phyloP scores from a whole-genome alignment of 495 filamentous ascomycete species.

The Bacidia rubella region DNA sequence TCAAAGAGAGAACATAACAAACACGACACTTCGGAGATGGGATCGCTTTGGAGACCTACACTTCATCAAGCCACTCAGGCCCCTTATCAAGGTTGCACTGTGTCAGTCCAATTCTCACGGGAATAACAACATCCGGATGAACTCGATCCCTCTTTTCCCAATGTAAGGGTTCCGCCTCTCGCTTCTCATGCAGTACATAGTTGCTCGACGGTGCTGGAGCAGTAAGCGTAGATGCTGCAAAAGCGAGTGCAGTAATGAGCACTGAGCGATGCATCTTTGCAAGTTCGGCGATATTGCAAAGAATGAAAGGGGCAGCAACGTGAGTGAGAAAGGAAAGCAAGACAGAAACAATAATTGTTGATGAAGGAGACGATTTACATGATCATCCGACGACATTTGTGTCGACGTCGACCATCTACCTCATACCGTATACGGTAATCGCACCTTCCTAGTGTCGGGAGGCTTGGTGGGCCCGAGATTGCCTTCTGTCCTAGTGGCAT shows the following conservation, averaged over 20 bases:
- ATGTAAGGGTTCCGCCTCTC: conserved; percentile 20
- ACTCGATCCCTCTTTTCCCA: conserved; percentile 26
- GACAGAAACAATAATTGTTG: no score
- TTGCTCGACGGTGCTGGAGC: conserved; percentile 20
- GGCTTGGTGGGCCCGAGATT: no score
- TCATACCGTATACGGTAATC: no score
- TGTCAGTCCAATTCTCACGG: conserved; percentile 41
- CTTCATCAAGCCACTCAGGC: conserved; percentile 38
- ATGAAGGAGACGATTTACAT: no score
- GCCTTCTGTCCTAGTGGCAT: no score
- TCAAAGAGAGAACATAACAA: no score
- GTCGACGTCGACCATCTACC: no score
- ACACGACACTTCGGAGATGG: background rate
- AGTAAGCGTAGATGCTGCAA: conserved; percentile 21
- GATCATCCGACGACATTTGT: no score
- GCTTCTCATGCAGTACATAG: conserved; percentile 32
- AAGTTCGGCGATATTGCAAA: background rate
- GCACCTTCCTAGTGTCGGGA: no score
- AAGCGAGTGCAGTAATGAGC: conserved; percentile 19
- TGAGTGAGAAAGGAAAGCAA: background rate
- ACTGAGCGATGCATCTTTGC: conserved; percentile 1
- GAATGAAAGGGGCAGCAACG: background rate
- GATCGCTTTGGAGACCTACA: conserved; percentile 15
- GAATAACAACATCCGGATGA: conserved; percentile 26
- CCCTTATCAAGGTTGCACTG: conserved; percentile 40